Evolutionary conservation across 257 asterid species (phyloP).

Genomic region (Capsicum chinense): DNA sequence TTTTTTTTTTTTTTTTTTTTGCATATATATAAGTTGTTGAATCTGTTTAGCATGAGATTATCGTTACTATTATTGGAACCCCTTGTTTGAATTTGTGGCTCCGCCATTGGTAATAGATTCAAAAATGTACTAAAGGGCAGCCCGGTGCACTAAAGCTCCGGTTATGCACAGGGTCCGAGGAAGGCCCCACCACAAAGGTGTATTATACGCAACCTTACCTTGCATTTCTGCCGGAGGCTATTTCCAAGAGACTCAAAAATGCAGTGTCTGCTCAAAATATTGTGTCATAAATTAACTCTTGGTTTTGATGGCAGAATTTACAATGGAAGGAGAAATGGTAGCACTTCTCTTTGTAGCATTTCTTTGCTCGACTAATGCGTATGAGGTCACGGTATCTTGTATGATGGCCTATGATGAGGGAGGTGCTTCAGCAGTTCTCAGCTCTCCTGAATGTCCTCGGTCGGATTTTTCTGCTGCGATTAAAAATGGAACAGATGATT

Average conservation of each 20-base stretch:
- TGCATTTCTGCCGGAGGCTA: too few relatives aligned
- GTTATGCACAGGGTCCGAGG: too few relatives aligned
- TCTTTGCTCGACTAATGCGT: conserved; percentile 38
- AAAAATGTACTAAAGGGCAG: too few relatives aligned
- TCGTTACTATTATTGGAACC: background rate
- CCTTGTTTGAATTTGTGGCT: background rate
- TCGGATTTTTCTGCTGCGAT: conserved; percentile 46
- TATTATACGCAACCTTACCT: too few relatives aligned
- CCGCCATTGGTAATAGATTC: background rate
- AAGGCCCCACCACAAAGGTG: too few relatives aligned
- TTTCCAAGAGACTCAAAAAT: background rate
- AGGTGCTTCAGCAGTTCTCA: conserved; percentile 58
- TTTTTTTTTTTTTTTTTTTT: too few relatives aligned
- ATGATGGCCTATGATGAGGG: conserved; percentile 72
- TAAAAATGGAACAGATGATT: conserved; percentile 41
- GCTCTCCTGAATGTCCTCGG: conserved; percentile 56
- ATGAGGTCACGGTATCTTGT: conserved; percentile 61
- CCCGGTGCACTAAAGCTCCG: too few relatives aligned
- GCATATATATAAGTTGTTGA: background rate
- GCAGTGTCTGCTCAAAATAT: background rate
- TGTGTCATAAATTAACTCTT: background rate
- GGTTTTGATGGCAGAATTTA: conserved; percentile 11
- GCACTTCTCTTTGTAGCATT: conserved; percentile 31
- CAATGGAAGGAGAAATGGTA: conserved; percentile 36
- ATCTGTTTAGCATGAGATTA: background rate